Conservation (phyloP, 306 rosid species). For the Boehmeria nivea region DNA sequence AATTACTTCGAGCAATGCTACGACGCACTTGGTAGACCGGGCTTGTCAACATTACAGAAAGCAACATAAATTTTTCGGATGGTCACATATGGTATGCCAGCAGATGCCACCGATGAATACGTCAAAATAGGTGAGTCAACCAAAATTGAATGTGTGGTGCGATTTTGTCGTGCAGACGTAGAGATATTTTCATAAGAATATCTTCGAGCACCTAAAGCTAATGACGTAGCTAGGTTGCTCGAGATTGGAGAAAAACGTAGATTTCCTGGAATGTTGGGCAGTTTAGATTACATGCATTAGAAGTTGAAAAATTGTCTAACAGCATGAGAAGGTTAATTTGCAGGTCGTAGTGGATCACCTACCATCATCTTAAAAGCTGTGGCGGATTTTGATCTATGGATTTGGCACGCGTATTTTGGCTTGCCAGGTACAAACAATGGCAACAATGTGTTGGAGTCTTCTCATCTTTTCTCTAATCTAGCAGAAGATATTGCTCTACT, state of each 20-base stretch:
- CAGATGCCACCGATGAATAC: neutral
- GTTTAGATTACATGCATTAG: constrained; percentile 8
- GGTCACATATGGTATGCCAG: neutral
- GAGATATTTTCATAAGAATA: neutral
- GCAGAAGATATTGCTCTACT: neutral
- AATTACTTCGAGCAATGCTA: too few species aligned
- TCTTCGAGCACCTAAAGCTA: neutral
- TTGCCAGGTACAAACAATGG: neutral
- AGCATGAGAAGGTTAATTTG: neutral
- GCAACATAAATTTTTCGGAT: too few species aligned
- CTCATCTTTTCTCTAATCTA: neutral
- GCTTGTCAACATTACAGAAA: too few species aligned
- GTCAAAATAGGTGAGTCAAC: constrained; percentile 2
- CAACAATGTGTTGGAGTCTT: neutral
- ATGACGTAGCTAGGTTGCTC: neutral
- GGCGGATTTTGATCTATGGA: constrained; percentile 1
- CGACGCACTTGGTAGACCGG: too few species aligned
- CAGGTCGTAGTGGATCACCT: neutral
- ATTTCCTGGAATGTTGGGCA: neutral
- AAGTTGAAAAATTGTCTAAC: neutral
- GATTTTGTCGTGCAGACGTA: neutral
- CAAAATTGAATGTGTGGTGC: neutral
- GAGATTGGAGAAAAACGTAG: neutral
- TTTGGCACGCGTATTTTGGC: neutral
- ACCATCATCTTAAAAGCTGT: neutral